These are phyloP conservation scores for Asterophora parasitica DNA, from an alignment of 768 basidiomycete genomes.

Conservation along the genomic window DNA sequence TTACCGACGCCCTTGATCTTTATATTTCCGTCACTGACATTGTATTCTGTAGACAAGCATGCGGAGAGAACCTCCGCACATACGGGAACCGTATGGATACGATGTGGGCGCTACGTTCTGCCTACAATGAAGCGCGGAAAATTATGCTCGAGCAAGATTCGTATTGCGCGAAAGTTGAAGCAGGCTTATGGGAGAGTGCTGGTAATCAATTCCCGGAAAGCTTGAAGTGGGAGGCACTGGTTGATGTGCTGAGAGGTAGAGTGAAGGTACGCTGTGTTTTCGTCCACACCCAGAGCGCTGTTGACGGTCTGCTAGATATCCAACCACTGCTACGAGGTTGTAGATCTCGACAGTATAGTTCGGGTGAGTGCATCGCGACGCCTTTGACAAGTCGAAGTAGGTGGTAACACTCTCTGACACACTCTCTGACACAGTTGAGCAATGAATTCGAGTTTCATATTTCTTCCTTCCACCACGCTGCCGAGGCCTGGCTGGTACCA, in stretches of 20 bases:
- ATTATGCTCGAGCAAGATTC: constrained; percentile 65
- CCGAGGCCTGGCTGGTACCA: constrained; percentile 89
- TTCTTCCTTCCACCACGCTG: constrained; percentile 81
- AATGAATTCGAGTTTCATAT: constrained; percentile 89
- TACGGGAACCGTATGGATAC: constrained; percentile 72
- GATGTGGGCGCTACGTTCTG: constrained; percentile 73
- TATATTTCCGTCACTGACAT: constrained; percentile 3
- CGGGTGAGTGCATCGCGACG: constrained; percentile 39
- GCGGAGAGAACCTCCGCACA: constrained; percentile 45
- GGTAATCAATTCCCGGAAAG: constrained; percentile 60
- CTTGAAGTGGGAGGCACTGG: constrained; percentile 68
- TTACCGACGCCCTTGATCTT: not conserved
- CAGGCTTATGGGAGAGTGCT: constrained; percentile 37
- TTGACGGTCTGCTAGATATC: constrained; percentile 39
- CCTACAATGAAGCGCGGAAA: constrained; percentile 70
- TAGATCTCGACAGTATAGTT: constrained; percentile 66
- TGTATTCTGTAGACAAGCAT: constrained; percentile 45
- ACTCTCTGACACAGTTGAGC: constrained; percentile 53
- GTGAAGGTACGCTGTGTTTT: constrained; percentile 54
- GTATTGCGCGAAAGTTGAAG: constrained; percentile 62
- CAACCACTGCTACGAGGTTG: constrained; percentile 67
- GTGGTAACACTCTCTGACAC: not conserved
- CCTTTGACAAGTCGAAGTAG: not conserved
- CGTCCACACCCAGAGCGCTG: not conserved
- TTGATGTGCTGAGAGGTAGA: constrained; percentile 80